These are phyloP conservation scores for Leishmania guyanensis DNA, from an alignment of 208 protist species.

Conservation along the genomic window DNA sequence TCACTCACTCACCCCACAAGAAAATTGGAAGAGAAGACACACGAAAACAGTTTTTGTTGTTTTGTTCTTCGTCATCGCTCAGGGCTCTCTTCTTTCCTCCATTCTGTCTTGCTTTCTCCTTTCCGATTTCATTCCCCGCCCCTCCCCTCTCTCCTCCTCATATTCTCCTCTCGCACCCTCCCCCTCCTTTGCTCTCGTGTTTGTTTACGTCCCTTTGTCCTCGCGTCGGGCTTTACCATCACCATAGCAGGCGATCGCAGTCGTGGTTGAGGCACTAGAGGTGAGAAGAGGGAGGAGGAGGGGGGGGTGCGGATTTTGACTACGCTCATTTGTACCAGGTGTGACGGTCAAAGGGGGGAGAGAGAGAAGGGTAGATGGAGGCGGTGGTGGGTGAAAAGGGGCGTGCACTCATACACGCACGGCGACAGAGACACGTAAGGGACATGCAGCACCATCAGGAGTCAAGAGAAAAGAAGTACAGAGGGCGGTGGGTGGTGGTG, in stretches of 20 bases:
- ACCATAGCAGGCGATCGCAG: not conserved
- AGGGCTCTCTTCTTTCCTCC: constrained; percentile 1
- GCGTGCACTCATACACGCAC: not conserved
- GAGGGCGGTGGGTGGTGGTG: not conserved
- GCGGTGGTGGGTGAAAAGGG: not conserved
- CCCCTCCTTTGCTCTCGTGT: not conserved
- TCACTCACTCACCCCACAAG: not conserved
- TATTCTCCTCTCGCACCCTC: not conserved
- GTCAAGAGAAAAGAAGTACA: not conserved
- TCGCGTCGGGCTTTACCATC: not conserved
- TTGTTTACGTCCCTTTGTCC: not conserved
- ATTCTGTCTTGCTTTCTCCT: too few relatives aligned
- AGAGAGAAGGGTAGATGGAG: not conserved
- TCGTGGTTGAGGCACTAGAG: not conserved
- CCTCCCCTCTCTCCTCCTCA: not conserved
- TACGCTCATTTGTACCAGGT: not conserved
- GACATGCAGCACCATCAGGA: not conserved
- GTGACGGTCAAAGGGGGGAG: not conserved
- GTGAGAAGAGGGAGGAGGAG: constrained; percentile 15
- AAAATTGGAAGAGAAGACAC: not conserved
- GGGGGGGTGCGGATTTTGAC: not conserved
- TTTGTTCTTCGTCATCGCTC: not conserved
- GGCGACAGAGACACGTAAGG: not conserved
- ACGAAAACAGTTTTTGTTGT: not conserved
- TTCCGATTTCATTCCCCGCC: not conserved